phyloP scores from a whole-genome alignment of 2,329 filamentous ascomycete species.

The Trichoderma asperellum region DNA sequence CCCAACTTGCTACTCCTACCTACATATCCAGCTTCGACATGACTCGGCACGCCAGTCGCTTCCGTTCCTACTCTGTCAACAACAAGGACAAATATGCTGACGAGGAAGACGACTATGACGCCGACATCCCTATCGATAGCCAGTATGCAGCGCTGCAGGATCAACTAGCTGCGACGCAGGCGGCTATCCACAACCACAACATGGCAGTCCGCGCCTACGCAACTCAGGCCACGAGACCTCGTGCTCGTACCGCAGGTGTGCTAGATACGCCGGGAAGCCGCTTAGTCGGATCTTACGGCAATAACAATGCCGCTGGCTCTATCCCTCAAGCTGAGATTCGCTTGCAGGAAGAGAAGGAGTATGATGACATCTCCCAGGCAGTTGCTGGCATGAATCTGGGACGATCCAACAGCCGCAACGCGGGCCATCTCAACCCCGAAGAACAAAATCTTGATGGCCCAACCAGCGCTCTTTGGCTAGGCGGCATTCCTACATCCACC shows the following conservation, averaged over 20 bases:
- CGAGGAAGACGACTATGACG: conserved; percentile 76
- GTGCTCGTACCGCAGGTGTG: conserved; percentile 89
- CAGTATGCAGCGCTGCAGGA: conserved; percentile 65
- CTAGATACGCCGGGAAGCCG: conserved; percentile 75
- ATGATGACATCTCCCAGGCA: conserved; percentile 78
- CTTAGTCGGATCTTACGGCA: conserved; percentile 72
- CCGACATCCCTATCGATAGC: conserved; percentile 56
- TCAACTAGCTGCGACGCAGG: conserved; percentile 66
- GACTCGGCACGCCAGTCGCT: conserved; percentile 79
- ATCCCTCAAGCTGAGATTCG: conserved; percentile 76
- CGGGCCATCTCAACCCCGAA: conserved; percentile 71
- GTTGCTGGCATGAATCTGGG: conserved; percentile 79
- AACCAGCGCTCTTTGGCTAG: conserved; percentile 93
- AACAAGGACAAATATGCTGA: conserved; percentile 97
- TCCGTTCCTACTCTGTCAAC: conserved; percentile 97
- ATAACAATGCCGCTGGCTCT: conserved; percentile 74
- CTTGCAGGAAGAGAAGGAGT: conserved; percentile 74
- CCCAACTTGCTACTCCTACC: conserved; percentile 74
- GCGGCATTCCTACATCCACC: conserved; percentile 95
- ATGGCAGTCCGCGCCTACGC: conserved; percentile 91
- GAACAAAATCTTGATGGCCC: conserved; percentile 84
- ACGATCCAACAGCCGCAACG: conserved; percentile 66
- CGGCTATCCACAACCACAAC: conserved; percentile 86
- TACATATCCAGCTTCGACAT: conserved; percentile 77
- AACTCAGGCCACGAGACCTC: conserved; percentile 80